phyloP scores from a whole-genome alignment of 192 early-diverging fungal species.

The Entomortierella beljakovae region DNA sequence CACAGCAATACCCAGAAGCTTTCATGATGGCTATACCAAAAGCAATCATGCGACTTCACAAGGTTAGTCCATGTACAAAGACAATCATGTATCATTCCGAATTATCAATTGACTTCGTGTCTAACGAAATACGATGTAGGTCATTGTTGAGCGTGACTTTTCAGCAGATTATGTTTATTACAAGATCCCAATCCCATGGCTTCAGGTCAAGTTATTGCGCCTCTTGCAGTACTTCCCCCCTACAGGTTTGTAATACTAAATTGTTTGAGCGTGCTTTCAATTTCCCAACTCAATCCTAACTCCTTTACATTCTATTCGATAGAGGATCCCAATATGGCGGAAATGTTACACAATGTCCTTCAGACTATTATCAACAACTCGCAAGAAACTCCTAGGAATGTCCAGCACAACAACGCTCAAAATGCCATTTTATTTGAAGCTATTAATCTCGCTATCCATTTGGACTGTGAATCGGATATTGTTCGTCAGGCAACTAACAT shows the following conservation, averaged over 20 bases:
- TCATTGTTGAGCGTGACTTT: conserved; percentile 88
- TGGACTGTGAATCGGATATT: conserved; percentile 89
- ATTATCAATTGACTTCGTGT: no score
- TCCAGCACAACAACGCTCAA: conserved; percentile 98
- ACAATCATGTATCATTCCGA: background rate
- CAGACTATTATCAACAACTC: conserved; percentile 87
- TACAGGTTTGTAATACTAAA: conserved; percentile 59
- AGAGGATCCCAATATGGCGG: conserved; percentile 68
- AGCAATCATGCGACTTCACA: conserved; percentile 84
- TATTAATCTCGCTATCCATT: conserved; percentile 93
- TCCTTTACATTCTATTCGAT: background rate
- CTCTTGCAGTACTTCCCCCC: conserved; percentile 96
- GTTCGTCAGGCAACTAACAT: conserved; percentile 86
- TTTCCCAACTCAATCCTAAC: background rate
- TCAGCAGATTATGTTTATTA: conserved; percentile 94
- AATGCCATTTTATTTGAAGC: conserved; percentile 98
- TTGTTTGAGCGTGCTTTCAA: background rate
- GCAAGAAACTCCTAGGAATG: conserved; percentile 92
- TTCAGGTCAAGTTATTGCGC: conserved; percentile 95
- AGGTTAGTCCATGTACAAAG: conserved; percentile 56
- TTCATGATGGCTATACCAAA: conserved; percentile 80
- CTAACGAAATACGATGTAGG: conserved; percentile 57
- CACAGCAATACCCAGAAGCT: conserved; percentile 89
- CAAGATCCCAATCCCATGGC: conserved; percentile 97
- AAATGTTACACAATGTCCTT: conserved; percentile 78